Base-by-base conservation (phyloP, 768 basidiomycete species). In the Termitomyces sp. region DNA sequence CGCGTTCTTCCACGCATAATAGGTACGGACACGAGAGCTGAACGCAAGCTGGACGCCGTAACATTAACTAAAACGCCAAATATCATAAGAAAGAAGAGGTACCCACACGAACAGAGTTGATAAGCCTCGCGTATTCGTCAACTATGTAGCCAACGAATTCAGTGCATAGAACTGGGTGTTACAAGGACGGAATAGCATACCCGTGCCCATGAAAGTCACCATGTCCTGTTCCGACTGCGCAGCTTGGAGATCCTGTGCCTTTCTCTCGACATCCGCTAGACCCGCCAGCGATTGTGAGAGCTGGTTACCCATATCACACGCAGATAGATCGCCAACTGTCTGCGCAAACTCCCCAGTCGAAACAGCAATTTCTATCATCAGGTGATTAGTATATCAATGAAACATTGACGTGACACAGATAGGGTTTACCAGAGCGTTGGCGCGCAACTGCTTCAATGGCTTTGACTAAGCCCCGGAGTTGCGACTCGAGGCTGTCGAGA, bases 111-210 rank as follows among this genome's bases (percentile, higher is more conserved):
- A 95, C 93, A 53, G 89, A 91, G 61, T 82, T 85, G 57, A 96
- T 90, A 50, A 98, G 76, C 49, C 96, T 79, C n/a, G 93, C 83
- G 66, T 98, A 98, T 69, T 97, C 94, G 64, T 98, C 96, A 44
- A 84, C 91, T 74, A 52, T 9, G 22, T n/a, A 53, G 18, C 1
- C n/a, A 13, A 73, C 52, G 10, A 15, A 56, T 20, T 31, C 45
- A 15, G 25, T 16, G 53, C 25, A 50, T 20, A 25, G 41, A 36
- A 13, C n/a, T 27, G 23, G 11, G 11, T 29, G 22, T 27, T 10
- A 12, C 15, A 23, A 42, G 18, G 52, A 31, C 43, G 18, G 15
- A 22, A 44, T 27, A 48, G 36, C 60, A 47, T 59, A 85, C 87
- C 86, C 45, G 91, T 90, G 49, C 83, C 85, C 79, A 94, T 77